Evolutionary conservation across 73 alveolate genomes (phyloP).

Genomic region (Paramecium caudatum): DNA sequence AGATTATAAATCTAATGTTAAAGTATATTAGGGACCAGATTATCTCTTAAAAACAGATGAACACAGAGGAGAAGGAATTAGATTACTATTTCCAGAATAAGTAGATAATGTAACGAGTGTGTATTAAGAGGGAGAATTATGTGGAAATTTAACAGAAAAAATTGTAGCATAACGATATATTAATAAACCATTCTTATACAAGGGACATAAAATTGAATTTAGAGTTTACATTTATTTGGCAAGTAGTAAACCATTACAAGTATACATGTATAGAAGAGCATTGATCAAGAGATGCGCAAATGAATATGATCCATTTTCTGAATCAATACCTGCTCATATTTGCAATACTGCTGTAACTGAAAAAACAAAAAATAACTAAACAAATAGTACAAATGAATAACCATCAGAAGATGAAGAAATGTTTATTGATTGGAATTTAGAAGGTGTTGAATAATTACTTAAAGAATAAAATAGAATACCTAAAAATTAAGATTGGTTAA

Average conservation of each 20-base stretch:
- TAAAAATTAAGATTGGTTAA: conserved; percentile 8
- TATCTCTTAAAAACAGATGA: conserved; percentile 61
- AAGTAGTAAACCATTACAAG: conserved; percentile 48
- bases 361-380: not conserved
- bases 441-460: conserved; percentile 40
- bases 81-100: conserved; percentile 20
- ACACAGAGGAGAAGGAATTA: conserved; percentile 69
- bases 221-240: conserved; percentile 61
- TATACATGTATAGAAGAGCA: conserved; percentile 46
- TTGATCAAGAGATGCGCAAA: conserved; percentile 60
- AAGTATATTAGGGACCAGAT: conserved; percentile 51
- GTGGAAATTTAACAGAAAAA: conserved; percentile 41
- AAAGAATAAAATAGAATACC: conserved; percentile 52
- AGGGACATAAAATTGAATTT: conserved; percentile 59
- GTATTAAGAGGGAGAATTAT: conserved; percentile 1
- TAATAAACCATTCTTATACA: conserved; percentile 25
- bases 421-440: conserved; percentile 66
- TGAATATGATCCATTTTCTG: conserved; percentile 38
- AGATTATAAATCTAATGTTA: not conserved
- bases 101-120: conserved; percentile 19
- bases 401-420: conserved; percentile 39
- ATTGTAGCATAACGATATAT: conserved; percentile 49
- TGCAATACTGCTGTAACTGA: conserved; percentile 70
- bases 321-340: conserved; percentile 40
- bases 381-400: not conserved